A percentile compares a stretch with the other conserved stretches of the same genome.
phyloP scores from a whole-genome alignment of 1,139 yeast species.

The Kodamaea fungicola region DNA sequence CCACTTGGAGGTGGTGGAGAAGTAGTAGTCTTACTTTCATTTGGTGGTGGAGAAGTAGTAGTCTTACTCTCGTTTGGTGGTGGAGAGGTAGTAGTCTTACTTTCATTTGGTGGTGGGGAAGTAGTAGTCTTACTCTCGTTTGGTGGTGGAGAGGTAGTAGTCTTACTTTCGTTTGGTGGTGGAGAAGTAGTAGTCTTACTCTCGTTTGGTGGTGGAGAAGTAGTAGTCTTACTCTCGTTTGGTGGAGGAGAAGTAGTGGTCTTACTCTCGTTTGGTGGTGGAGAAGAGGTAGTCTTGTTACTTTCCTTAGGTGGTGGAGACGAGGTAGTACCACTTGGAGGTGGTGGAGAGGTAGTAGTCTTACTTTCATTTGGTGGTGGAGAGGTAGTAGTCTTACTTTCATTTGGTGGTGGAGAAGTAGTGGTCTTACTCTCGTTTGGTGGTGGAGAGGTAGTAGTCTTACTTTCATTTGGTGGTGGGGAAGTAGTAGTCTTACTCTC shows the following conservation, averaged over 20 bases:
- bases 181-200: background rate
- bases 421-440: background rate
- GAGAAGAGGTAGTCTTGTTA: background rate
- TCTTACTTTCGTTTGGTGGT: background rate
- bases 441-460: background rate
- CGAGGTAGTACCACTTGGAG: background rate
- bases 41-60: background rate
- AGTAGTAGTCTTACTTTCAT: background rate
- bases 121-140: no score
- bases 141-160: background rate
- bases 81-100: background rate
- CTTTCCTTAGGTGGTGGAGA: background rate
- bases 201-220: background rate
- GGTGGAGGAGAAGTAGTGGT: background rate
- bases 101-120: background rate
- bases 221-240: background rate
- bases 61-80: background rate
- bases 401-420: background rate
- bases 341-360: background rate
- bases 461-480: background rate
- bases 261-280: background rate
- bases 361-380: background rate
- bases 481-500: background rate
- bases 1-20: no score
- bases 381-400: background rate